Evolutionary conservation across 352 stramenopile species (phyloP).

Genomic region (Pythium grandisporangium): DNA sequence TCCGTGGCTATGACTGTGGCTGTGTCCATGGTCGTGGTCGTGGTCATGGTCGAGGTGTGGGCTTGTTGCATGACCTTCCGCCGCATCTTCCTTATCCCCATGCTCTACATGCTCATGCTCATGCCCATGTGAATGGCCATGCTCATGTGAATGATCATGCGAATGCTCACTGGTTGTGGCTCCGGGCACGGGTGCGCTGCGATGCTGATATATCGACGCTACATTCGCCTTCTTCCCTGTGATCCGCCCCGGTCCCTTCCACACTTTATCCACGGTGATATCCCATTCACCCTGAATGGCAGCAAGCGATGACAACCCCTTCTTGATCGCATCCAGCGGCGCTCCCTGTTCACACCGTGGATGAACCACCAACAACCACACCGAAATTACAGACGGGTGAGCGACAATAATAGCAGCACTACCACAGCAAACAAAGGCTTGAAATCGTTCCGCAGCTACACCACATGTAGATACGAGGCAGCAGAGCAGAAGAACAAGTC

Average conservation of each 20-base stretch:
- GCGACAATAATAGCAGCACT: not conserved
- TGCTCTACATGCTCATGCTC: constrained; percentile 16
- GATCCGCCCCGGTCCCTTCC: constrained; percentile 85
- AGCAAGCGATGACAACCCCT: constrained; percentile 40
- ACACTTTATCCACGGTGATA: constrained; percentile 55
- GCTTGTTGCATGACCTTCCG: no score
- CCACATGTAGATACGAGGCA: no score
- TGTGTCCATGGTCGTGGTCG: constrained; percentile 17
- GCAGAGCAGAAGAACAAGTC: no score
- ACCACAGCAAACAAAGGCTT: no score
- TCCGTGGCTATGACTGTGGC: constrained; percentile 10
- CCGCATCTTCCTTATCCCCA: constrained; percentile 21
- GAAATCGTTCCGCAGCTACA: no score
- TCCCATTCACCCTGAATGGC: constrained; percentile 83
- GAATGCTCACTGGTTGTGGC: not conserved
- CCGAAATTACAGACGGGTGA: constrained; percentile 3
- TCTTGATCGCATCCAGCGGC: constrained; percentile 40
- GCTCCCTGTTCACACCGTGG: constrained; percentile 54
- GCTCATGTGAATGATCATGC: constrained; percentile 4
- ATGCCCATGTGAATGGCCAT: constrained; percentile 8
- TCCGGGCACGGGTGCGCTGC: constrained; percentile 23
- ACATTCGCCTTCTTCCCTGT: constrained; percentile 86
- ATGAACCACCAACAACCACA: constrained; percentile 5
- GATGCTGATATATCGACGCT: constrained; percentile 79
- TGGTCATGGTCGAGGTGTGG: constrained; percentile 36